Percentiles rank a stretch among this genome's conserved stretches.
Evolutionary conservation across 805 yeast species (phyloP).

Genomic region (Metschnikowia similis): DNA sequence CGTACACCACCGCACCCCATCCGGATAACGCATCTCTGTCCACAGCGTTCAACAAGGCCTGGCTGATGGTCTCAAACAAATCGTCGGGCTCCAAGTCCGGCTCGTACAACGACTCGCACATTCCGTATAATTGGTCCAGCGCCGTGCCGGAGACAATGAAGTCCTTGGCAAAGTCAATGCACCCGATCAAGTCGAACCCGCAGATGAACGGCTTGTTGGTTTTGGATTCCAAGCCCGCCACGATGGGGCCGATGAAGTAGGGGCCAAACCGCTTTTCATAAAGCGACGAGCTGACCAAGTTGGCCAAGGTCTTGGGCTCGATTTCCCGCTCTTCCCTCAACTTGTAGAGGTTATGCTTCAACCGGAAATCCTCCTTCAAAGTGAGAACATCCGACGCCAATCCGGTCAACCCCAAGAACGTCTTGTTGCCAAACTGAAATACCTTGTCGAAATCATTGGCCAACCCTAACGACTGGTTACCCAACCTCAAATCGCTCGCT

Average conservation of each 20-base stretch:
- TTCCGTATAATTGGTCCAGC: conserved; percentile 93
- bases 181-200: conserved; percentile 94
- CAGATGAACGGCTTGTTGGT: conserved; percentile 85
- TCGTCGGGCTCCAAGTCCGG: conserved; percentile 93
- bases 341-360: conserved; percentile 83
- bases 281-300: conserved; percentile 82
- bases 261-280: conserved; percentile 95
- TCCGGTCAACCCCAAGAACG: conserved; percentile 89
- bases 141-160: conserved; percentile 96
- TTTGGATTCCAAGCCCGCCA: conserved; percentile 87
- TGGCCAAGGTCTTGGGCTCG: conserved; percentile 92
- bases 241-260: conserved; percentile 93
- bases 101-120: conserved; percentile 96
- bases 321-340: conserved; percentile 86
- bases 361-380: conserved; percentile 72
- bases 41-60: conserved; percentile 87
- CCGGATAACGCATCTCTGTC: conserved; percentile 98
- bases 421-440: conserved; percentile 74
- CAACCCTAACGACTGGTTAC: conserved; percentile 88
- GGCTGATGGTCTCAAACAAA: conserved; percentile 91
- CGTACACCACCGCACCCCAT: conserved; percentile 96
- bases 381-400: conserved; percentile 92
- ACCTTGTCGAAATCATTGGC: conserved; percentile 91
- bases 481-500: conserved; percentile 91
- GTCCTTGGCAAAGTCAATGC: conserved; percentile 92